Evolutionary conservation across 1,284 basidiomycete genomes (phyloP).

Genomic region (Apiotrichum laibachii): DNA sequence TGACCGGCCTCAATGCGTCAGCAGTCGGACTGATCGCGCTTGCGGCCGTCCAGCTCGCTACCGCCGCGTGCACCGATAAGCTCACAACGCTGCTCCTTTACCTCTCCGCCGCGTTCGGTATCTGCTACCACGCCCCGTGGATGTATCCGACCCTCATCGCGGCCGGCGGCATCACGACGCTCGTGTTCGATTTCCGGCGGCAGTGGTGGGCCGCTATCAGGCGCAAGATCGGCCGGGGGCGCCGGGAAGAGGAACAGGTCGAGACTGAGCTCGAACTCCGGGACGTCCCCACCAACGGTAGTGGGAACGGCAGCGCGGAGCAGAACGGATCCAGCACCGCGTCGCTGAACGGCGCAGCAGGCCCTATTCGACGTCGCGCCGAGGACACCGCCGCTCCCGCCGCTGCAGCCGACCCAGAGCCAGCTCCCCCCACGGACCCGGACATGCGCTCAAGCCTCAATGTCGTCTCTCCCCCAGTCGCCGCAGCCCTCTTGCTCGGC

Average conservation of each 20-base stretch:
- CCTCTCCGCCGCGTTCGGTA: slow-evolving; percentile 54
- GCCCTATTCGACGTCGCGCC: too few relatives aligned
- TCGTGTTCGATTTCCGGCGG: slow-evolving; percentile 42
- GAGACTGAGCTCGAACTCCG: slow-evolving; percentile 2
- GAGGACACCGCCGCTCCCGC: too few relatives aligned
- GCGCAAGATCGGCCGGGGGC: neutral
- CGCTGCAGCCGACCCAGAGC: neutral
- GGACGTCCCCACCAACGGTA: neutral
- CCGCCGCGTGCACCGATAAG: slow-evolving; percentile 56
- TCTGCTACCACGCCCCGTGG: slow-evolving; percentile 58
- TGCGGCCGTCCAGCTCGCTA: slow-evolving; percentile 58
- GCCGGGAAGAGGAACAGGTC: slow-evolving; percentile 1
- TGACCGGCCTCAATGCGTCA: slow-evolving; percentile 61
- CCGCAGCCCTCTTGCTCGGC: slow-evolving; percentile 36
- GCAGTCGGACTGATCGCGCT: slow-evolving; percentile 61
- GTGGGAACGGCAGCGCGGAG: neutral
- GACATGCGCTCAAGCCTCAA: slow-evolving; percentile 15
- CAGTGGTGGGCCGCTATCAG: slow-evolving; percentile 8
- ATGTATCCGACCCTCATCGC: slow-evolving; percentile 52
- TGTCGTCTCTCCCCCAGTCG: slow-evolving; percentile 31
- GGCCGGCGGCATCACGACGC: slow-evolving; percentile 41
- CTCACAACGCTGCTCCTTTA: slow-evolving; percentile 57
- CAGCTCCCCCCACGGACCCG: neutral
- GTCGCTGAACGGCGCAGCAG: neutral
- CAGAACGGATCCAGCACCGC: neutral